These are phyloP conservation scores for Phytophthora agathidicida DNA, from an alignment of 352 stramenopile genomes.

Conservation along the genomic window DNA sequence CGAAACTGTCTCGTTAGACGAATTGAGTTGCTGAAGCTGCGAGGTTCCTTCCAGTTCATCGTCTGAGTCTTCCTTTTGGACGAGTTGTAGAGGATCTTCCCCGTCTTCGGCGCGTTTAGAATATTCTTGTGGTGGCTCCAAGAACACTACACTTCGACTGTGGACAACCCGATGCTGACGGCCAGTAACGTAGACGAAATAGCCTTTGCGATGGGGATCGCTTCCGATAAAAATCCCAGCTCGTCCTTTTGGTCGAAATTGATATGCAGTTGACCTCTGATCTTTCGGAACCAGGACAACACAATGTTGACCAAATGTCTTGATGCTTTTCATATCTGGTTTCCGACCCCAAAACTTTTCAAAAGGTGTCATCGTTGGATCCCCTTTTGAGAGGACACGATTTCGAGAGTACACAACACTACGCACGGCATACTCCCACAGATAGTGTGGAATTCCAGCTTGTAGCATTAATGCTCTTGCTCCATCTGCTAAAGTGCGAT, in stretches of 20 bases:
- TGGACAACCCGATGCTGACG: background rate
- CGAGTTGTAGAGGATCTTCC: too few relatives aligned
- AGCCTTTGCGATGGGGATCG: slow-evolving; percentile 12
- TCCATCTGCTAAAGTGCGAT: background rate
- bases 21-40: too few relatives aligned
- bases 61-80: too few relatives aligned
- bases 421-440: slow-evolving; percentile 15
- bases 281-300: slow-evolving; percentile 3
- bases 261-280: background rate
- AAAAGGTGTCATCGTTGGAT: background rate
- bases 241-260: slow-evolving; percentile 9
- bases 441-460: slow-evolving; percentile 3
- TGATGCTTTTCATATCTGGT: slow-evolving; percentile 6
- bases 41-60: too few relatives aligned
- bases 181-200: slow-evolving; percentile 15
- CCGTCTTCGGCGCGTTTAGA: too few relatives aligned
- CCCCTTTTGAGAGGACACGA: background rate
- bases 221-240: slow-evolving; percentile 8
- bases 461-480: background rate
- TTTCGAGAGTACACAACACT: background rate
- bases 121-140: slow-evolving; percentile 4
- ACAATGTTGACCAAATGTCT: slow-evolving; percentile 5
- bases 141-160: slow-evolving; percentile 18
- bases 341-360: slow-evolving; percentile 14
- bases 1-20: too few relatives aligned